These are phyloP conservation scores for Phytophthora pistaciae DNA, from an alignment of 352 stramenopile genomes.

Conservation along the genomic window DNA sequence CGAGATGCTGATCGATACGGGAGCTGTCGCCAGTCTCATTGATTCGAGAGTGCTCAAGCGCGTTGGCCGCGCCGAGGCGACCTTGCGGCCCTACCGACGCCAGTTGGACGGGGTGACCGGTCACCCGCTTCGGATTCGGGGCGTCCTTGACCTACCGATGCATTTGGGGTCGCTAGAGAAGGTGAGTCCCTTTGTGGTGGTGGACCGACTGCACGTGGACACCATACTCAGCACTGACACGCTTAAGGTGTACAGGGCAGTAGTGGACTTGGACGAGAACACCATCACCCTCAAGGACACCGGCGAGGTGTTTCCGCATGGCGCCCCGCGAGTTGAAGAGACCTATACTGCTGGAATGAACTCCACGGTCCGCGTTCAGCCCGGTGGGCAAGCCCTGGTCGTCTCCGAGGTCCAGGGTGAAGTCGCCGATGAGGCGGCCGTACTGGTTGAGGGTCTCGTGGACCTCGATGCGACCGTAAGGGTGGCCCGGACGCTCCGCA, in stretches of 20 bases:
- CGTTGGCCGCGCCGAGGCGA: background rate
- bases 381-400: background rate
- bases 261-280: background rate
- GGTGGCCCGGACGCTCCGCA: background rate
- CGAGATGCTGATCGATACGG: slow-evolving; percentile 3
- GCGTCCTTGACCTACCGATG: slow-evolving; percentile 5
- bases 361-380: background rate
- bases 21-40: slow-evolving; percentile 7
- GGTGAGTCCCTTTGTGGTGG: background rate
- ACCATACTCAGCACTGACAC: background rate
- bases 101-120: background rate
- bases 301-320: background rate
- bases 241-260: background rate
- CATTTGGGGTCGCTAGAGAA: background rate
- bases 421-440: background rate
- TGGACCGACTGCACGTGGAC: background rate
- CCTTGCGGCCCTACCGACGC: background rate
- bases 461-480: background rate
- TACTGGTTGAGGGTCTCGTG: background rate
- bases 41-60: background rate
- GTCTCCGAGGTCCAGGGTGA: background rate
- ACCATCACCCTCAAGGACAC: slow-evolving; percentile 1
- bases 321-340: background rate
- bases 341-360: background rate
- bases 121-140: background rate